These are phyloP conservation scores for Monascus ruber DNA, from an alignment of 2,329 filamentous ascomycete genomes.

Conservation along the genomic window DNA sequence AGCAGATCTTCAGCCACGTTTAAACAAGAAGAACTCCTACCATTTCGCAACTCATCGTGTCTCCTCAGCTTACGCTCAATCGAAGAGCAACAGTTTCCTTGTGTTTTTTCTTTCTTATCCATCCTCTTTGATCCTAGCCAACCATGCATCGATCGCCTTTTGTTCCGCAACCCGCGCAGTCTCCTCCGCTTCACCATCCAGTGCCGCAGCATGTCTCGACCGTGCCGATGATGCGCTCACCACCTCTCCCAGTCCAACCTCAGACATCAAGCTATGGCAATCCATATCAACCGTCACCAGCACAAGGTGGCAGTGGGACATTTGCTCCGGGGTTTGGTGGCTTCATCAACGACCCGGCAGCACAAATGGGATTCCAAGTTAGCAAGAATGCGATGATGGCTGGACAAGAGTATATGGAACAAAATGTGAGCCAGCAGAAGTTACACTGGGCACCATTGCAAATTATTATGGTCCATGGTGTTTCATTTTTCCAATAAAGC, in stretches of 20 bases:
- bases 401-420: slow-evolving; percentile 87
- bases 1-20: slow-evolving; percentile 24
- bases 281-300: slow-evolving; percentile 36
- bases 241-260: slow-evolving; percentile 64
- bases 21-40: slow-evolving; percentile 13
- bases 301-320: slow-evolving; percentile 28
- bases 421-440: slow-evolving; percentile 57
- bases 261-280: slow-evolving; percentile 42
- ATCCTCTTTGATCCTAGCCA: slow-evolving; percentile 2
- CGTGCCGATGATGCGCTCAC: slow-evolving; percentile 90
- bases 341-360: slow-evolving; percentile 91
- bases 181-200: slow-evolving; percentile 89
- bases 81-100: background rate
- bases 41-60: slow-evolving; percentile 5
- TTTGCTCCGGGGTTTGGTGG: slow-evolving; percentile 60
- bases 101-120: background rate
- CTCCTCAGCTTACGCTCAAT: slow-evolving; percentile 3
- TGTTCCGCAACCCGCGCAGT: slow-evolving; percentile 61
- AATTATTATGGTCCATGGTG: background rate
- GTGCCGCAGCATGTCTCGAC: slow-evolving; percentile 98
- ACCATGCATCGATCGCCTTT: slow-evolving; percentile 78
- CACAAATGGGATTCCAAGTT: slow-evolving; percentile 89
- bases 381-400: slow-evolving; percentile 85
- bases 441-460: background rate
- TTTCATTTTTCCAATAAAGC: background rate